Evolutionary conservation across 345 rosid genomes (phyloP).

Genomic region (Eucalyptus albens): DNA sequence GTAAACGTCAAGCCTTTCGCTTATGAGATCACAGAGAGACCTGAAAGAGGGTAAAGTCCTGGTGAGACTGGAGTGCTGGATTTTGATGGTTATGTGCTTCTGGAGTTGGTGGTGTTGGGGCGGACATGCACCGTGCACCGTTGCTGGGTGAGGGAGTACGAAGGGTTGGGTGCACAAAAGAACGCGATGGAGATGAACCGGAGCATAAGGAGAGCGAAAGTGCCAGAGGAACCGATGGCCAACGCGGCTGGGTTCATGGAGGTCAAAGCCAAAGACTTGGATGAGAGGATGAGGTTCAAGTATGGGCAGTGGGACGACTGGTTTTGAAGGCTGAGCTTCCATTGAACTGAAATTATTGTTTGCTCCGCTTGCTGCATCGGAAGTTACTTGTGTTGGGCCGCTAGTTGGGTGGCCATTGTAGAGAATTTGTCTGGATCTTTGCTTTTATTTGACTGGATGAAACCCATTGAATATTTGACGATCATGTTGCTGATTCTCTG

Average conservation of each 20-base stretch:
- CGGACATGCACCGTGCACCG: neutral
- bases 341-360: neutral
- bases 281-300: neutral
- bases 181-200: conserved; percentile 23
- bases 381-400: conserved; percentile 5
- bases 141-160: conserved; percentile 46
- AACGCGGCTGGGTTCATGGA: conserved; percentile 8
- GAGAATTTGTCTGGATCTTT: no score
- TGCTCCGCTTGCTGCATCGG: neutral
- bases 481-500: neutral
- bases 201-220: conserved; percentile 22
- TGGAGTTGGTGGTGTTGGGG: no score
- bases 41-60: no score
- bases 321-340: neutral
- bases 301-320: neutral
- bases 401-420: conserved; percentile 8
- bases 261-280: neutral
- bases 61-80: no score
- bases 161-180: conserved; percentile 23
- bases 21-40: no score
- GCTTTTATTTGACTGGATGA: no score
- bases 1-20: no score
- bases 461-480: accelerated
- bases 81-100: no score
- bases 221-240: conserved; percentile 22